Conservation (phyloP, 2,329 filamentous ascomycete species). For the Fusarium pseudoanthophilum region DNA sequence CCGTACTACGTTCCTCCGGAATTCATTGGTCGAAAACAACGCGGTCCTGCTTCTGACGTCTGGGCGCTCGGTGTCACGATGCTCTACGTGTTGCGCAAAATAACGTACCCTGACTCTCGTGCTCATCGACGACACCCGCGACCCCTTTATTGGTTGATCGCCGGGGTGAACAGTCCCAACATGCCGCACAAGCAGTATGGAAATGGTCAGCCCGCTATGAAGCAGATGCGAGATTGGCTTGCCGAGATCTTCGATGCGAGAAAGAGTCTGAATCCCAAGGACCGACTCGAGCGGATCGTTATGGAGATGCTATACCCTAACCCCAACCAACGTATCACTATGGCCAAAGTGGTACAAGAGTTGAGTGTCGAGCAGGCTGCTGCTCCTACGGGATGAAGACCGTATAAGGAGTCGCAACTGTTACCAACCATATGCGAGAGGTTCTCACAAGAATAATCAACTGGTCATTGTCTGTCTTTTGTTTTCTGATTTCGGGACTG, state of each 20-base stretch:
- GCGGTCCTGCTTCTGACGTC: constrained; percentile 66
- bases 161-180: constrained; percentile 61
- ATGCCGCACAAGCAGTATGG: constrained; percentile 48
- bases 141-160: constrained; percentile 68
- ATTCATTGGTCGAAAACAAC: constrained; percentile 65
- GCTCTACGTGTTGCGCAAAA: constrained; percentile 67
- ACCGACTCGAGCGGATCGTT: constrained; percentile 63
- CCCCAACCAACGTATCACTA: constrained; percentile 63
- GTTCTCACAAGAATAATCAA: constrained; percentile 9
- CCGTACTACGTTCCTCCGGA: constrained; percentile 72
- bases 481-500: constrained; percentile 20
- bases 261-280: constrained; percentile 56
- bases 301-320: constrained; percentile 65
- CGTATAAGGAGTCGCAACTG: neutral
- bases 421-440: constrained; percentile 8
- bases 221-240: constrained; percentile 68
- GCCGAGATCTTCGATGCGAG: constrained; percentile 62
- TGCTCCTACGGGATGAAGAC: constrained; percentile 19
- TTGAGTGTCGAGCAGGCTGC: constrained; percentile 48
- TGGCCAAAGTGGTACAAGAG: constrained; percentile 61
- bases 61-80: constrained; percentile 71
- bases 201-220: constrained; percentile 55
- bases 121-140: constrained; percentile 59
- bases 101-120: constrained; percentile 64
- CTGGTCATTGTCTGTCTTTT: constrained; percentile 14